Base-by-base conservation (phyloP, 2,329 filamentous ascomycete species). In the Coleophoma cylindrospora region DNA sequence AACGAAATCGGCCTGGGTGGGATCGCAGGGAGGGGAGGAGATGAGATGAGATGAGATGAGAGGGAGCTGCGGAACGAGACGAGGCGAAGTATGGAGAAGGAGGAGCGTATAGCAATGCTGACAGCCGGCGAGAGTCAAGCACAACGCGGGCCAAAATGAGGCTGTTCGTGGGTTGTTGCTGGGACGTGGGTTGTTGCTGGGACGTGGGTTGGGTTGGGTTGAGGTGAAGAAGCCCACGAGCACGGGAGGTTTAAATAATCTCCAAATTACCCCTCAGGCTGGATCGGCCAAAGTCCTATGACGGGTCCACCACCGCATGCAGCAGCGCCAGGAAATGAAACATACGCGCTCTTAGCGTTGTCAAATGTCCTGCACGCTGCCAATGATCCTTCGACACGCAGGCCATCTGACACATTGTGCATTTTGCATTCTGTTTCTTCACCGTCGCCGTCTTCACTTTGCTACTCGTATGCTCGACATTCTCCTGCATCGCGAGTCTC, bases 331-430 rank as follows among this genome's bases (percentile, higher is more conserved):
- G 27, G 27, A 34, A 41, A 40, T 55, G 53, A 56, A 56, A 57
- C 54, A 51, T 34, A 53, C 48, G 33, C 38, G 22, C 40, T 47
- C 27, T 51, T 61, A 60, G 59, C 58, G 59, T 57, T 50, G 41
- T 50, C 55, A 51, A 43, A 54, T 47, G 34, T 40, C 13, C 21
- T 21, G 34, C 36, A 27, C 21, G 43, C 43, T 40, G 48, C 62
- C 62, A 63, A 64, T 63, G 45, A 48, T 41, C 53, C 27, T 10
- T 37, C 43, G 57, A 61, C 62, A 63, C 62, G 59, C 57, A 44
- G 47, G 43, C 27, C 47, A 53, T 55, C 49, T 56, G 59, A 56
- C 52, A 56, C 53, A 45, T 57, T 53, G 45, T 7, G 43, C 50
- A 45, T 33, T 22, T 41, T 33, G 43, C 47, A 10, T 45, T 27